These are phyloP conservation scores for Scedosporium aurantiacum DNA, from an alignment of 2,329 filamentous ascomycete genomes.

Conservation along the genomic window DNA sequence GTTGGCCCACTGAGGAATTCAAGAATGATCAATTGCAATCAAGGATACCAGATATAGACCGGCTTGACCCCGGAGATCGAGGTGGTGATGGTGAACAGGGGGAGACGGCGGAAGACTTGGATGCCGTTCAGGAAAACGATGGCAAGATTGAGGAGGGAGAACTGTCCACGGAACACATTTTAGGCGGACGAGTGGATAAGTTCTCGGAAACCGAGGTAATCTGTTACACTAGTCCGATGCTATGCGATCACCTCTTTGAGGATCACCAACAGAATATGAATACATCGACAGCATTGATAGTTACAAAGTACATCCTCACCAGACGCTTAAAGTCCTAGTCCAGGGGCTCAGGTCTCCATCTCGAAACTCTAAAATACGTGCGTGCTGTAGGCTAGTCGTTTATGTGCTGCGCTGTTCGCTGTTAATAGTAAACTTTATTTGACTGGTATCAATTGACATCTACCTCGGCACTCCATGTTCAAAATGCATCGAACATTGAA, in stretches of 20 bases:
- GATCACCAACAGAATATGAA: neutral
- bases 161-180: neutral
- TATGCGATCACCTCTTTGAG: neutral
- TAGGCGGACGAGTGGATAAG: neutral
- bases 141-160: neutral
- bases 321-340: too few relatives aligned
- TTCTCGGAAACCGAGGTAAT: neutral
- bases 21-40: neutral
- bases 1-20: too few relatives aligned
- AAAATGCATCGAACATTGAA: too few relatives aligned
- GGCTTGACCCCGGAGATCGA: neutral
- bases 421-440: too few relatives aligned
- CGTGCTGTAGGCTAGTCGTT: too few relatives aligned
- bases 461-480: too few relatives aligned
- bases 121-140: neutral
- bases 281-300: too few relatives aligned
- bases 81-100: neutral
- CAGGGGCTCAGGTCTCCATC: too few relatives aligned
- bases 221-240: neutral
- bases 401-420: too few relatives aligned
- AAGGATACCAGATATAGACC: neutral
- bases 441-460: too few relatives aligned
- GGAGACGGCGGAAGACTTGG: neutral
- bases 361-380: too few relatives aligned
- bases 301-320: too few relatives aligned